Evolutionary conservation across 1,284 basidiomycete genomes (phyloP), one percentile per base, ranked within the genome.

Genomic region (Xerocomus amazonicus): DNA sequence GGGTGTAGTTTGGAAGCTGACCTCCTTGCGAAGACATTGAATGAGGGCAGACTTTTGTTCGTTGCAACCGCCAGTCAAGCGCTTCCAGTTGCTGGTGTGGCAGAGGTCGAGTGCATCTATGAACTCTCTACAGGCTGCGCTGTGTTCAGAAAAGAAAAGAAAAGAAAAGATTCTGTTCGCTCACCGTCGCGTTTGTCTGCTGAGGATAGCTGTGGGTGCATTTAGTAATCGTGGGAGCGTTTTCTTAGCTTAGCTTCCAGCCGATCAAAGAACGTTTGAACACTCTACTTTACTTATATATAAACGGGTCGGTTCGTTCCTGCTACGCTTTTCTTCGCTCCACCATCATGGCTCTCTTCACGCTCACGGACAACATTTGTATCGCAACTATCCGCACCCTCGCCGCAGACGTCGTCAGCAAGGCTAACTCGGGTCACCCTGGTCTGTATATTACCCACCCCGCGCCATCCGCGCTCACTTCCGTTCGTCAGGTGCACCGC

Each of bases 401-500:
- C 52, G 81, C 86, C 45, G 87, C 83, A 36, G 84, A 88, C 74
- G 74, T 82, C 56, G 83, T 88, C 44, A 79, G 70, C 52, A 83
- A 91, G 73, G 85, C 92, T 65, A 96, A 96, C 82, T 94, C 91
- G 61, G 92, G 92, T 55, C 91, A 94, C 73, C 92, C 91, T 53
- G 90, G 91, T 86, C 49, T 56, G 69, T 26, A 34, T 31, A 16
- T 14, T 31, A 5, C 6, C 12, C 33, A 31, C 14, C 45, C 16
- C 13, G 6, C 7, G n/a, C 28, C 27, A 4, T 17, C 16, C 13
- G 17, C 28, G 29, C 29, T 42, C n/a, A 41, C 27, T 12, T 12
- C 9, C 3, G 19, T 23, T n/a, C 17, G 39, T 47, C 54, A 85
- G 87, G 89, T 72, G 92, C 92, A 43, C 92, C 92, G 48, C 87